These are phyloP conservation scores for Aspergillus japonicus DNA, from an alignment of 2,329 filamentous ascomycete genomes.

Conservation along the genomic window DNA sequence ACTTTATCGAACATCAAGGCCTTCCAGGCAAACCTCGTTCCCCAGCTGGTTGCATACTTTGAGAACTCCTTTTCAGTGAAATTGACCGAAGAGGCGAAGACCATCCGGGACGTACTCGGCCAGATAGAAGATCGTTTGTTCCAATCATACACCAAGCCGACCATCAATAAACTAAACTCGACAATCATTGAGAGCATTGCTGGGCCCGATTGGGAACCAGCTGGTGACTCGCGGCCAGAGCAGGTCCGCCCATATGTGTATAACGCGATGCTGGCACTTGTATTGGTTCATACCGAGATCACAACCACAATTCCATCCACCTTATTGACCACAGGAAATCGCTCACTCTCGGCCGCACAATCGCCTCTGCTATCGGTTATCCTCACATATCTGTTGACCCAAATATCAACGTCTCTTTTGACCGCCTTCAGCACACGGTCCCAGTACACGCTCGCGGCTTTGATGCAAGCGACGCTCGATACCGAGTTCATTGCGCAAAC, in stretches of 20 bases:
- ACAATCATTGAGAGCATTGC: conserved; percentile 73
- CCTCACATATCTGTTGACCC: conserved; percentile 81
- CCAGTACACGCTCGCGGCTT: conserved; percentile 71
- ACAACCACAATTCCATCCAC: conserved; percentile 69
- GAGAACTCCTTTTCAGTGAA: conserved; percentile 93
- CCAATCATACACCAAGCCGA: conserved; percentile 82
- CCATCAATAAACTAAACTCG: conserved; percentile 64
- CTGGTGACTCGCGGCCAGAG: conserved; percentile 55
- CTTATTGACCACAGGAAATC: conserved; percentile 72
- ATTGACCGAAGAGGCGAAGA: conserved; percentile 88
- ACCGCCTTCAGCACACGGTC: conserved; percentile 69
- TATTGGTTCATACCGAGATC: conserved; percentile 88
- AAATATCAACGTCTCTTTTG: conserved; percentile 76
- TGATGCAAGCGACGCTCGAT: conserved; percentile 97
- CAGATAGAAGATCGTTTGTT: conserved; percentile 93
- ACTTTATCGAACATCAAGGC: conserved; percentile 89
- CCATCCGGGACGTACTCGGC: conserved; percentile 81
- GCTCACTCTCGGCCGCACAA: conserved; percentile 65
- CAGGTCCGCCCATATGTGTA: conserved; percentile 88
- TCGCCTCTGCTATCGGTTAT: conserved; percentile 72
- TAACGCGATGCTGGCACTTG: conserved; percentile 76
- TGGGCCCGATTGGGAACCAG: conserved; percentile 68
- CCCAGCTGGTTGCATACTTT: conserved; percentile 85
- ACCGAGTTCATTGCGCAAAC: conserved; percentile 97
- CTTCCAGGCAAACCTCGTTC: conserved; percentile 77